A percentile compares a stretch with the other conserved stretches of the same genome.
Conservation (phyloP, 2,329 filamentous ascomycete genomes). For the Tolypocladium inflatum region DNA sequence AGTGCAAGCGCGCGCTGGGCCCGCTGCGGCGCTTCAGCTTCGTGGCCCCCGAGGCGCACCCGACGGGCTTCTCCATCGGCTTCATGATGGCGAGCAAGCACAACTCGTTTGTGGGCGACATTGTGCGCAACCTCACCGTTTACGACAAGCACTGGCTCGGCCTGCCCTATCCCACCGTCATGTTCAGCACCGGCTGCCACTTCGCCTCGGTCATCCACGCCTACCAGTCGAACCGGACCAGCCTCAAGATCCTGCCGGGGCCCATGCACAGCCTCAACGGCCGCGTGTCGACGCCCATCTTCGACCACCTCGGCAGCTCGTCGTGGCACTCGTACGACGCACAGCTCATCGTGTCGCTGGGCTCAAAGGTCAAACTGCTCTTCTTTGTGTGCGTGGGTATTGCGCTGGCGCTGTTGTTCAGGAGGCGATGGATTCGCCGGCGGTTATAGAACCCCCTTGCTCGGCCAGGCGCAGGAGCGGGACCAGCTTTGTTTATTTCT, state of each 20-base stretch:
- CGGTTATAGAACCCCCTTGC: slow-evolving; percentile 5
- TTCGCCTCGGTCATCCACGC: slow-evolving; percentile 31
- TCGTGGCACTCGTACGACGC: slow-evolving; percentile 32
- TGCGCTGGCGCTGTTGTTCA: slow-evolving; percentile 9
- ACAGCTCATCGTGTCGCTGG: slow-evolving; percentile 9
- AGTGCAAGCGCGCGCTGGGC: slow-evolving; percentile 26
- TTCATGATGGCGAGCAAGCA: slow-evolving; percentile 28
- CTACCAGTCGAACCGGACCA: slow-evolving; percentile 18
- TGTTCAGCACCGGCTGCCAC: slow-evolving; percentile 33
- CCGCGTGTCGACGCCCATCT: slow-evolving; percentile 26
- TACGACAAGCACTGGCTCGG: slow-evolving; percentile 29
- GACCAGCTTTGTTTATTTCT: background rate
- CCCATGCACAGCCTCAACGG: slow-evolving; percentile 29
- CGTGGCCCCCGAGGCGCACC: slow-evolving; percentile 29
- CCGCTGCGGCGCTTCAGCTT: slow-evolving; percentile 30
- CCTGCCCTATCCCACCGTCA: slow-evolving; percentile 29
- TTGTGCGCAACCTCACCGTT: slow-evolving; percentile 20
- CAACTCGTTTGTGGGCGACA: slow-evolving; percentile 21
- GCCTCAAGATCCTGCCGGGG: slow-evolving; percentile 26
- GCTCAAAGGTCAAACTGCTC: slow-evolving; percentile 7
- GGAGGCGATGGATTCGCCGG: slow-evolving; percentile 8
- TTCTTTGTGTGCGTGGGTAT: slow-evolving; percentile 11
- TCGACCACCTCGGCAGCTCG: slow-evolving; percentile 30
- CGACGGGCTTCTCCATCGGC: slow-evolving; percentile 28
- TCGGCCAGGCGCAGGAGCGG: background rate